Conservation (phyloP, 192 early-diverging fungal species). For the Coemansia sp. region DNA sequence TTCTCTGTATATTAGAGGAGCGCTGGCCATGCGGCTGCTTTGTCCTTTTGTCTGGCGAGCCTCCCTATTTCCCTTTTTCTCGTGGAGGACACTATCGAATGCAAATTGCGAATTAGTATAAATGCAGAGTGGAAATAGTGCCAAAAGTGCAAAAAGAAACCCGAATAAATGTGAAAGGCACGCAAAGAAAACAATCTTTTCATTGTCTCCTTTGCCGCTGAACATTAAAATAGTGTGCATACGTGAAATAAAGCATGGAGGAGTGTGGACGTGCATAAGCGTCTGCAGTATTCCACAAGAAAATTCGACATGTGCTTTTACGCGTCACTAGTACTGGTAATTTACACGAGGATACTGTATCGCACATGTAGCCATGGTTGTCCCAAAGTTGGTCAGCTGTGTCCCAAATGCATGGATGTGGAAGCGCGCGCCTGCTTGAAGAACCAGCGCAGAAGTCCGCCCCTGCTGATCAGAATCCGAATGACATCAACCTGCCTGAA, state of each 20-base stretch:
- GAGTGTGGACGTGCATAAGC: too few species aligned
- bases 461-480: not conserved
- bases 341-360: too few species aligned
- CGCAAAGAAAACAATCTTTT: not conserved
- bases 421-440: not conserved
- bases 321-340: too few species aligned
- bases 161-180: too few species aligned
- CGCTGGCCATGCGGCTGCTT: not conserved
- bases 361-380: too few species aligned
- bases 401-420: not conserved
- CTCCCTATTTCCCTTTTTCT: not conserved
- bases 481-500: not conserved
- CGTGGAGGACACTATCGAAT: not conserved
- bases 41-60: too few species aligned
- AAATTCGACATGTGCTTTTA: too few species aligned
- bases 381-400: too few species aligned
- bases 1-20: not conserved
- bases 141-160: not conserved
- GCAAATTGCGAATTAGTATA: not conserved
- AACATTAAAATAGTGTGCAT: too few species aligned
- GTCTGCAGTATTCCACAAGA: too few species aligned
- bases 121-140: not conserved
- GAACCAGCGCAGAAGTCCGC: not conserved
- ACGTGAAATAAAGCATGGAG: too few species aligned
- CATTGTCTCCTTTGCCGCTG: too few species aligned